Base-by-base conservation (phyloP, 148 eudicot species). In the Vaccinium vitisidaea region DNA sequence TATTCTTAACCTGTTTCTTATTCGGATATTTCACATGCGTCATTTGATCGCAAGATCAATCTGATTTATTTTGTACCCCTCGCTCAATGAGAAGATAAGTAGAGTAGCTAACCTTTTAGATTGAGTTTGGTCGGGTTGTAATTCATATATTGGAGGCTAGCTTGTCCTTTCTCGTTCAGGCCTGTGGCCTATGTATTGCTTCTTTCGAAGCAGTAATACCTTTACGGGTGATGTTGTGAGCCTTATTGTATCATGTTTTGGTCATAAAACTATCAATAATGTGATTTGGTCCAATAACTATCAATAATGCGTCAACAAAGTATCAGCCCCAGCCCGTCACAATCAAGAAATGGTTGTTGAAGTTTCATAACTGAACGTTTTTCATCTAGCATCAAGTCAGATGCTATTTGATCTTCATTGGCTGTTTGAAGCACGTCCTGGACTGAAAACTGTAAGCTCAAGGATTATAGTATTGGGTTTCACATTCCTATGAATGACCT, bases 231-330 rank as follows among this genome's bases (percentile, higher is more conserved):
- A 27, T 25, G 6, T 69, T 3, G 4, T n/a, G 30, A 65, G 71
- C 15, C 5, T 65, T 30, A 67, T 12, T 12, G 13, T 9, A 23
- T 21, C n/a, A 63, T 0, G 21, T 63, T n/a, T 67, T 27, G 12
- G 16, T 27, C 25, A 67, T 30, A n/a, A 67, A 11, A 25, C 25
- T 23, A 67, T 27, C 73, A 3, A n/a, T n/a, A n/a, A n/a, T n/a
- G n/a, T n/a, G n/a, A n/a, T n/a, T n/a, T n/a, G n/a, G n/a, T n/a
- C n/a, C n/a, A n/a, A n/a, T n/a, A n/a, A n/a, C n/a, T n/a, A n/a
- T n/a, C n/a, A n/a, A n/a, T n/a, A n/a, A n/a, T n/a, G 77, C 77
- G 39, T 74, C 27, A 63, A 46, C 54, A 46, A 75, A 8, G 79
- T 39, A 46, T 75, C 9, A 46, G 9, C 46, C 53, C 15, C 58